Percentiles rank a stretch among this genome's conserved stretches.
phyloP scores from a whole-genome alignment of 345 rosid species.

The Hypericum androsaemum region DNA sequence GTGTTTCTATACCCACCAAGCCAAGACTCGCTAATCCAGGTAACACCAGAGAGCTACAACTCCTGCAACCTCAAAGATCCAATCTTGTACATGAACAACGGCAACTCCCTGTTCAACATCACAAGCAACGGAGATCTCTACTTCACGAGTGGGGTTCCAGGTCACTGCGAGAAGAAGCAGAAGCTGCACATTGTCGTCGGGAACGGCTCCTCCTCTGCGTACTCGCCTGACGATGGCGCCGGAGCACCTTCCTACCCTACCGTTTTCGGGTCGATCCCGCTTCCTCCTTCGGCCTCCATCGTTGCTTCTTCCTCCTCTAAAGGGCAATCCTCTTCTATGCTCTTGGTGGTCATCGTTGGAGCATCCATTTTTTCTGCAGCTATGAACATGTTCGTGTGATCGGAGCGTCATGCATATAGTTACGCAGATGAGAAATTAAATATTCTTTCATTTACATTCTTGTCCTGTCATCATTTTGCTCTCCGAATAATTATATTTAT shows the following conservation, averaged over 20 bases:
- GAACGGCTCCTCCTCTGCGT: constrained; percentile 31
- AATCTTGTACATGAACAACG: constrained; percentile 74
- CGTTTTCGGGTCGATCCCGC: constrained; percentile 67
- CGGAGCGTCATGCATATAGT: too few relatives aligned
- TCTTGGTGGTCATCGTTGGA: not conserved
- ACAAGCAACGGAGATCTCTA: constrained; percentile 51
- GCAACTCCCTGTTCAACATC: constrained; percentile 85
- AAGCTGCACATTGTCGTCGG: constrained; percentile 61
- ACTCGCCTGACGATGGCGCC: constrained; percentile 42
- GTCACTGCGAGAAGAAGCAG: constrained; percentile 84
- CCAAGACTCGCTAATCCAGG: constrained; percentile 86
- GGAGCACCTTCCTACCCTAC: constrained; percentile 55
- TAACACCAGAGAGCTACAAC: constrained; percentile 42
- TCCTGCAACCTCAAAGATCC: constrained; percentile 77
- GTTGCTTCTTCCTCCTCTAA: constrained; percentile 17
- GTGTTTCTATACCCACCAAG: constrained; percentile 99
- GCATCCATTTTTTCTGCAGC: not conserved
- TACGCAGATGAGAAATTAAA: too few relatives aligned
- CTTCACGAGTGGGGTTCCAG: constrained; percentile 75
- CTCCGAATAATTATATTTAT: too few relatives aligned
- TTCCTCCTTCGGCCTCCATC: constrained; percentile 25
- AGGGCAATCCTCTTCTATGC: not conserved
- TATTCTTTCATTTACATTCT: too few relatives aligned
- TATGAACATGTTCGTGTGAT: not conserved
- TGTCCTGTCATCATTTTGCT: too few relatives aligned